Evolutionary conservation across 2,329 filamentous ascomycete species (phyloP), one percentile per base, ranked within the genome.

Genomic region (Cercospora nicotianae): DNA sequence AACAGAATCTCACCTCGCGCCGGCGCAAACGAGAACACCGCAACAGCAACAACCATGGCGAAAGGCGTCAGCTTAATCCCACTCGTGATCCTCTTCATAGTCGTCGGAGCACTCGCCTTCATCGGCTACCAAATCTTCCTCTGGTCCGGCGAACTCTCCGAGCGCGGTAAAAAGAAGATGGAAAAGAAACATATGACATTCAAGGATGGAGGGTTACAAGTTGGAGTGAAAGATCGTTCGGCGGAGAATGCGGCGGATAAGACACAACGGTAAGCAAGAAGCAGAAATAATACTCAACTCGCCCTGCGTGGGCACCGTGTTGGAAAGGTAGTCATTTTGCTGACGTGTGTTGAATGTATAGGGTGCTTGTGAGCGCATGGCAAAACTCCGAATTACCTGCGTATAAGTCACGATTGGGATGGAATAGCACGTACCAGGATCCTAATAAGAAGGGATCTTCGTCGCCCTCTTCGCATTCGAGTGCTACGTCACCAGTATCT

Each of bases 101-200:
- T 90, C 62, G 77, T 91, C 30, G 84, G 79, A 69, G 84, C 81
- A 64, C 77, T 85, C 57, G 89, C 84, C 66, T 92, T 87, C 80
- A 82, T 94, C 67, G 86, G 87, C 69, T 93, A 92, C 79, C 89
- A 83, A 78, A 85, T 93, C 77, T 93, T 91, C 80, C 79, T 90
- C 64, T 88, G 88, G 79, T 84, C 87, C 65, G 84, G 83, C 80
- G 85, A 91, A 78, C 89, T 94, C 74, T 85, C 87, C 69, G 83
- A 87, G 68, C 84, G 86, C 67, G 90, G 90, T 58, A 86, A 85
- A 60, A 84, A 90, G 79, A 87, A 87, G 76, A 91, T 93, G 87
- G 88, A 89, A 78, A 87, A 87, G 81, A 91, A 90, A 82, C 90
- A 93, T 77, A 86, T 94, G 66, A 83, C 88, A 48, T 91, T 93